Conservation (phyloP, 345 rosid genomes). For the Clarkia xantiana region DNA sequence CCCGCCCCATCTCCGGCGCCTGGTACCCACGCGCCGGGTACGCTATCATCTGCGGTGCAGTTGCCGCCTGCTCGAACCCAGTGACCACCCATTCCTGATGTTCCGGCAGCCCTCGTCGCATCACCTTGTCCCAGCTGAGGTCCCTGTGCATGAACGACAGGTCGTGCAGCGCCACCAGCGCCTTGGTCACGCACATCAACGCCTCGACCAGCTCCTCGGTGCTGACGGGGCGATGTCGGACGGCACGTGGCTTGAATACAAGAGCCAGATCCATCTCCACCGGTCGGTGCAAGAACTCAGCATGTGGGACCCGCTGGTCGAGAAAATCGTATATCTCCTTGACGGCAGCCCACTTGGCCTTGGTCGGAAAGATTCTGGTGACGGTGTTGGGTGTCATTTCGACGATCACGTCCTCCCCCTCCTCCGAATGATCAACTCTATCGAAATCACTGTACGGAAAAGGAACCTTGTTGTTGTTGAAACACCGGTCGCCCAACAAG, state of each 20-base stretch:
- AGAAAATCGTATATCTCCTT: constrained; percentile 67
- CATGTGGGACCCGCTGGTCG: constrained; percentile 74
- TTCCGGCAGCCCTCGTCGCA: constrained; percentile 30
- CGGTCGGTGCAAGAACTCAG: constrained; percentile 38
- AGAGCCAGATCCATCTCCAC: constrained; percentile 44
- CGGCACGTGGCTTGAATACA: constrained; percentile 73
- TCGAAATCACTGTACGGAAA: constrained; percentile 60
- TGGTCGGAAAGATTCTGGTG: constrained; percentile 38
- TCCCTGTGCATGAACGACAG: constrained; percentile 90
- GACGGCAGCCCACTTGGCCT: constrained; percentile 50
- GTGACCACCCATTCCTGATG: constrained; percentile 77
- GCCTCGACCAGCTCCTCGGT: constrained; percentile 73
- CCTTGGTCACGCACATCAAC: constrained; percentile 68
- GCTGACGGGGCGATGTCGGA: constrained; percentile 40
- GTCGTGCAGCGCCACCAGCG: constrained; percentile 82
- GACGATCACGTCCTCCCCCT: constrained; percentile 33
- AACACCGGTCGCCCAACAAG: constrained; percentile 56
- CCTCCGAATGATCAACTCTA: constrained; percentile 29
- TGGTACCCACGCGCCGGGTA: constrained; percentile 55
- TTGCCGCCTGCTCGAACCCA: constrained; percentile 73
- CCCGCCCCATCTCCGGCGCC: constrained; percentile 91
- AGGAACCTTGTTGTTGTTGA: constrained; percentile 18
- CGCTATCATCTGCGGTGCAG: constrained; percentile 58
- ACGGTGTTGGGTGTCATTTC: constrained; percentile 73
- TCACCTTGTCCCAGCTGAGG: constrained; percentile 78